A percentile compares a stretch with the other conserved stretches of the same genome.
Conservation (phyloP, 805 yeast genomes). For the Clavispora vitiphila region DNA sequence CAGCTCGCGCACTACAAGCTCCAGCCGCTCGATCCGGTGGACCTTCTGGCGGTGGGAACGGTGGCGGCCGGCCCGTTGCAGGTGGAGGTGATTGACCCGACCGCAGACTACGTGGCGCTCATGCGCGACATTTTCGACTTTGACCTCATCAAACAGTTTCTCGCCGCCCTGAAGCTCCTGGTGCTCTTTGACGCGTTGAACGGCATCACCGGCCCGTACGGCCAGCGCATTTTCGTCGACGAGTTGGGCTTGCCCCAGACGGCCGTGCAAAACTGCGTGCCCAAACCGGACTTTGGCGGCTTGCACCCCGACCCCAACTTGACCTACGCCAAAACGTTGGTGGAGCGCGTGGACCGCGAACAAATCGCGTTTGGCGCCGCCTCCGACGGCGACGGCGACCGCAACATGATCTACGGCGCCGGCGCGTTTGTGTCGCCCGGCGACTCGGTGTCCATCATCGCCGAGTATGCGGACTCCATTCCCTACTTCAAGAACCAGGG, state of each 20-base stretch:
- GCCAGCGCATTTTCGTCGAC: constrained; percentile 73
- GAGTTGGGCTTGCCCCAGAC: constrained; percentile 73
- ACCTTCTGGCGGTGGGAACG: constrained; percentile 55
- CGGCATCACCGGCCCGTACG: constrained; percentile 98
- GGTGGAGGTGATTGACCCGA: constrained; percentile 80
- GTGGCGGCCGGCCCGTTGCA: constrained; percentile 51
- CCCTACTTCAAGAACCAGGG: constrained; percentile 91
- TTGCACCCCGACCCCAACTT: constrained; percentile 97
- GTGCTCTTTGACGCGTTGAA: constrained; percentile 85
- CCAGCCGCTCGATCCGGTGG: constrained; percentile 59
- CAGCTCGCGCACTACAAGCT: constrained; percentile 56
- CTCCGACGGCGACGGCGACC: constrained; percentile 98
- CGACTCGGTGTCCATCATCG: constrained; percentile 95
- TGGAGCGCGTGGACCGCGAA: constrained; percentile 75
- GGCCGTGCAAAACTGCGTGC: constrained; percentile 72
- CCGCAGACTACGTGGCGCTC: constrained; percentile 70
- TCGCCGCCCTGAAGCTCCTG: constrained; percentile 54
- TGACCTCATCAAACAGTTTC: constrained; percentile 67
- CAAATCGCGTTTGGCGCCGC: constrained; percentile 94
- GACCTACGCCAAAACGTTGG: constrained; percentile 87
- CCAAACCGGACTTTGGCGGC: constrained; percentile 93
- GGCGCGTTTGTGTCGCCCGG: constrained; percentile 96
- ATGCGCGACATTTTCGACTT: constrained; percentile 86
- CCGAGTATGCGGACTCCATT: constrained; percentile 82
- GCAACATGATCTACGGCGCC: constrained; percentile 97